These are phyloP conservation scores for Jamesozyma lodderae DNA, from an alignment of 805 yeast species.

Conservation along the genomic window DNA sequence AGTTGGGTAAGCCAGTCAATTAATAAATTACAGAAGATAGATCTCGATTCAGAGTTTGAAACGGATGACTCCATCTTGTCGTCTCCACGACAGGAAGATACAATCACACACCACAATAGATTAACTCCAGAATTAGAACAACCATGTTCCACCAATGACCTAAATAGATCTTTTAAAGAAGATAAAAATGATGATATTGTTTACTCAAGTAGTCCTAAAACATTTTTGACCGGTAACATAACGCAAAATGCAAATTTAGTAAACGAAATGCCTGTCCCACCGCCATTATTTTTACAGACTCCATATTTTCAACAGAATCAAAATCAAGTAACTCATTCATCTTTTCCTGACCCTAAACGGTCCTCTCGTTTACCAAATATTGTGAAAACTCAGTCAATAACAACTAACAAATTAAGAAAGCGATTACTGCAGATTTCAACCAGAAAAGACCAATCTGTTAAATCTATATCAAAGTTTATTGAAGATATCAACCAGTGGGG, in stretches of 20 bases:
- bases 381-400: not conserved
- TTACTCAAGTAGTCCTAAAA: conserved; percentile 8
- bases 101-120: not conserved
- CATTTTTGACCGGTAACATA: conserved; percentile 22
- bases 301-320: not conserved
- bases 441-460: not conserved
- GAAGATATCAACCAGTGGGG: conserved; percentile 5
- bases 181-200: not conserved
- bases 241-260: conserved; percentile 5
- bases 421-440: conserved; percentile 1
- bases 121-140: not conserved
- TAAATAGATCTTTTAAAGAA: not conserved
- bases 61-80: not conserved
- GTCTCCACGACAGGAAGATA: not conserved
- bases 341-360: not conserved
- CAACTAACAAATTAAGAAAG: not conserved
- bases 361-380: not conserved
- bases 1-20: not conserved
- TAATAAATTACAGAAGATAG: not conserved
- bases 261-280: conserved; percentile 9
- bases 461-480: conserved; percentile 1
- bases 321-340: not conserved
- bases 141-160: not conserved
- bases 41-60: not conserved
- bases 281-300: not conserved